Base-by-base conservation (phyloP, 2,329 filamentous ascomycete species). In the Exophiala oligosperma region DNA sequence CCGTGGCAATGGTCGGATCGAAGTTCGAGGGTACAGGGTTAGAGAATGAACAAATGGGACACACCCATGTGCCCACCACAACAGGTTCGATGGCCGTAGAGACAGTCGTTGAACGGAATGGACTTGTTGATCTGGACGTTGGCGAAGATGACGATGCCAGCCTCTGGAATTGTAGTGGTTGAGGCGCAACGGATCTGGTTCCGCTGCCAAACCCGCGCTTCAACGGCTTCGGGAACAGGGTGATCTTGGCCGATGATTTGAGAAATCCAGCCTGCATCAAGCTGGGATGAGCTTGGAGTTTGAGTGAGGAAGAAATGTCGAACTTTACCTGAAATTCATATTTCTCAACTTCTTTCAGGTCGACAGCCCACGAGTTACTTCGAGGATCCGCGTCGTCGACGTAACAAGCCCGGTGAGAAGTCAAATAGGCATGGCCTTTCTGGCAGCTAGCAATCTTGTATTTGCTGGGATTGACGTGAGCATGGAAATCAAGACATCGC, bases 361-460 rank as follows among this genome's bases (percentile, higher is more conserved):
- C 90, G 54, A 99, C 81, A 14, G 90, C 89, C 32, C 92, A 84
- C 0, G 92, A 96, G 72, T 90, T 86, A 70, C 89, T 89, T 63
- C 93, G 84, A 14, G 94, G 92, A 63, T 97, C 89, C 32, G 85
- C 82, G 69, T 92, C 89, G 71, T 97, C 92, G 64, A 99, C 90
- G 72, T 97, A 99, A 78, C 93, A 99, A 61, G 91, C 86, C 53
- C 94, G 89, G 75, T 97, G 93, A 7, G 94, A 96, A 17, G 94
- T 99, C 74, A 99, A 75, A 73, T 99, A 99, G 55, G 94, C 91
- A 77, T 97, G 92, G 52, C 94, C 94, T 77, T 96, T 91, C 73
- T 99, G 94, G 66, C 95, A 91, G 70, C 92, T 87, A 37, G 91
- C 89, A 54, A 99, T 88, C 78, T 99, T 99, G 79, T 88, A 94